Conservation (phyloP, 2,329 filamentous ascomycete species). For the Cercospora brassicicola region DNA sequence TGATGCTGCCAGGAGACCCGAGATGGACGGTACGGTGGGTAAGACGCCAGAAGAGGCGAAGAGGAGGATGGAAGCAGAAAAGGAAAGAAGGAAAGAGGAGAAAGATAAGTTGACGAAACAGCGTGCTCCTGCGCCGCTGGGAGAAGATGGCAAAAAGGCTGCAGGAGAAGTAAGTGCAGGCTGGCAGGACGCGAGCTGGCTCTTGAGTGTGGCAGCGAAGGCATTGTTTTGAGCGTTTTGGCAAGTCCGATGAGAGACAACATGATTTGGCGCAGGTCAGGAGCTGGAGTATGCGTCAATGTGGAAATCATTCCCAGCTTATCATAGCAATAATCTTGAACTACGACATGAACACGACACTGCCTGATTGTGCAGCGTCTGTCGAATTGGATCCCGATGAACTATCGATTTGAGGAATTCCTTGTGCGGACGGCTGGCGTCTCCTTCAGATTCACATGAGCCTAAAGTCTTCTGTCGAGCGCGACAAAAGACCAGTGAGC, state of each 20-base stretch:
- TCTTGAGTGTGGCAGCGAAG: constrained; percentile 55
- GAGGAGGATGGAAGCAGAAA: constrained; percentile 38
- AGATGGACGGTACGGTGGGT: constrained; percentile 33
- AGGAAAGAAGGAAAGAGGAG: constrained; percentile 36
- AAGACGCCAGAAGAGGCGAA: constrained; percentile 34
- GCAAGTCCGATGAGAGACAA: neutral
- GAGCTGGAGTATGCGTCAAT: neutral
- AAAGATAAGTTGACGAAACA: constrained; percentile 34
- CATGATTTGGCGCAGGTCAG: neutral
- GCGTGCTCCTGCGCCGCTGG: constrained; percentile 34
- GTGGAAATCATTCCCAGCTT: neutral
- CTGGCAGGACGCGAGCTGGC: constrained; percentile 61
- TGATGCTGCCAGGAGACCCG: constrained; percentile 15
- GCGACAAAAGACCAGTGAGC: neutral
- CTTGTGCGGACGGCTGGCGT: neutral
- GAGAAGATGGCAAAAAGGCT: constrained; percentile 40
- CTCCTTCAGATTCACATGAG: no score
- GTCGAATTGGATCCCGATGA: neutral
- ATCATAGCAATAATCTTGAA: neutral
- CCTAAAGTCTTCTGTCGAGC: neutral
- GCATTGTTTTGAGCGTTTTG: constrained; percentile 36
- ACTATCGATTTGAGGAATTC: neutral
- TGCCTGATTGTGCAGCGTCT: neutral
- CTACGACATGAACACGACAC: neutral
- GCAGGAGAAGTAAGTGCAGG: constrained; percentile 46